A percentile compares a stretch with the other conserved stretches of the same genome.
Conservation (phyloP, 192 early-diverging fungal species). For the Coemansia sp. region DNA sequence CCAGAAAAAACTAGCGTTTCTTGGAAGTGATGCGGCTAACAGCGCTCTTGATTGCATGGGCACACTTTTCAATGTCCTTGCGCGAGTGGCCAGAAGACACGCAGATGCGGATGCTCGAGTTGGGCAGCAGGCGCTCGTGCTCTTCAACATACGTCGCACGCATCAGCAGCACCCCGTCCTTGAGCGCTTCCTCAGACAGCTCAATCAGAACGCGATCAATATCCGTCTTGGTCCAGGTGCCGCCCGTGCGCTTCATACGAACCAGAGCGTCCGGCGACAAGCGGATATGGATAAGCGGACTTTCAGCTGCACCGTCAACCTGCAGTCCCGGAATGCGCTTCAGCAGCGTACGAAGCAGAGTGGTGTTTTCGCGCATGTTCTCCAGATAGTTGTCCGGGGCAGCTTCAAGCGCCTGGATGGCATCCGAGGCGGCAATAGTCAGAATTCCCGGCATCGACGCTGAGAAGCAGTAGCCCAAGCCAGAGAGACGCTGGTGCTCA, state of each 20-base stretch:
- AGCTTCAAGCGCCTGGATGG: slow-evolving; percentile 55
- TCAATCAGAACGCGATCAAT: slow-evolving; percentile 67
- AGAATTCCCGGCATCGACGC: slow-evolving; percentile 94
- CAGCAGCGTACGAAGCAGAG: slow-evolving; percentile 60
- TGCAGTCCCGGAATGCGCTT: slow-evolving; percentile 52
- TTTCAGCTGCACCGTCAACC: slow-evolving; percentile 52
- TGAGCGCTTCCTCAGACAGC: slow-evolving; percentile 74
- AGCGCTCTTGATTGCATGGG: slow-evolving; percentile 70
- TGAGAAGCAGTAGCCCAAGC: slow-evolving; percentile 87
- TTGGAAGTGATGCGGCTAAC: slow-evolving; percentile 52
- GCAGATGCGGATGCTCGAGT: slow-evolving; percentile 81
- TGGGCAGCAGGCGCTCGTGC: slow-evolving; percentile 74
- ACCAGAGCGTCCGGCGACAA: slow-evolving; percentile 56
- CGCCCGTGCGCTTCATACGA: slow-evolving; percentile 68
- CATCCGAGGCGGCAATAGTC: slow-evolving; percentile 82
- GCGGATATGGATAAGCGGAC: slow-evolving; percentile 77
- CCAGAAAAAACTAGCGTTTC: slow-evolving; percentile 33
- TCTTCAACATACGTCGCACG: slow-evolving; percentile 81
- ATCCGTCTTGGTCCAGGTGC: slow-evolving; percentile 48
- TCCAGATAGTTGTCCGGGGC: slow-evolving; percentile 41
- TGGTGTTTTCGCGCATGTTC: slow-evolving; percentile 63
- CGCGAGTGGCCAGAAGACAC: slow-evolving; percentile 70
- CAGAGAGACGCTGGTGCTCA: slow-evolving; percentile 90
- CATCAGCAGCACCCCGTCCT: slow-evolving; percentile 81
- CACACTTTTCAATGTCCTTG: slow-evolving; percentile 86